These are phyloP conservation scores for Penicillium sp. DNA, from an alignment of 2,329 filamentous ascomycete species.

Conservation along the genomic window DNA sequence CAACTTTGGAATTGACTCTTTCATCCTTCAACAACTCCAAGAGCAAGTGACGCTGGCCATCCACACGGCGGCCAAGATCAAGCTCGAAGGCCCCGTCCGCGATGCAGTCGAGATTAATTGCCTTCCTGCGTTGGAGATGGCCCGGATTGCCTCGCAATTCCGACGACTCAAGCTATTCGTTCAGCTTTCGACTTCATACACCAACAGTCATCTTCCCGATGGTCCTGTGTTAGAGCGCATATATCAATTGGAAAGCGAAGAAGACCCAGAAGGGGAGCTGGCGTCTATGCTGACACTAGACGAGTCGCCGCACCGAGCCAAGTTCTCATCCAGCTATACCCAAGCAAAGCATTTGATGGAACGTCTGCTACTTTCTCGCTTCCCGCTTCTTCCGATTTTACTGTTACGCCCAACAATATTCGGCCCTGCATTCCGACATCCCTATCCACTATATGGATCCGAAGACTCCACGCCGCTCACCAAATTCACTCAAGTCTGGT, in stretches of 20 bases:
- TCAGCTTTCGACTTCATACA: constrained; percentile 35
- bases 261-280: constrained; percentile 32
- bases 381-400: constrained; percentile 29
- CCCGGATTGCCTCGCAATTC: constrained; percentile 28
- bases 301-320: constrained; percentile 16
- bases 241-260: constrained; percentile 25
- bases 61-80: constrained; percentile 36
- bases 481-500: constrained; percentile 30
- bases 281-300: constrained; percentile 22
- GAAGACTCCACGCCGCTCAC: constrained; percentile 34
- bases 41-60: constrained; percentile 36
- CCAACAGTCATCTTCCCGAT: constrained; percentile 34
- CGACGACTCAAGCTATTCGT: constrained; percentile 30
- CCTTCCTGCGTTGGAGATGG: constrained; percentile 32
- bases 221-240: constrained; percentile 29
- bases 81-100: constrained; percentile 27
- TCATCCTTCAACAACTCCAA: constrained; percentile 18
- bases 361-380: constrained; percentile 28
- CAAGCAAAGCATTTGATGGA: constrained; percentile 36
- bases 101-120: constrained; percentile 36
- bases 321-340: constrained; percentile 33
- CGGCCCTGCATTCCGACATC: constrained; percentile 30
- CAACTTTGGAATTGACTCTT: constrained; percentile 27
- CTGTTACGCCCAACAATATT: constrained; percentile 35
- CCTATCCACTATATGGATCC: constrained; percentile 33